Conservation (phyloP, 75 land plant species). For the Pseudotsuga menziesii region DNA sequence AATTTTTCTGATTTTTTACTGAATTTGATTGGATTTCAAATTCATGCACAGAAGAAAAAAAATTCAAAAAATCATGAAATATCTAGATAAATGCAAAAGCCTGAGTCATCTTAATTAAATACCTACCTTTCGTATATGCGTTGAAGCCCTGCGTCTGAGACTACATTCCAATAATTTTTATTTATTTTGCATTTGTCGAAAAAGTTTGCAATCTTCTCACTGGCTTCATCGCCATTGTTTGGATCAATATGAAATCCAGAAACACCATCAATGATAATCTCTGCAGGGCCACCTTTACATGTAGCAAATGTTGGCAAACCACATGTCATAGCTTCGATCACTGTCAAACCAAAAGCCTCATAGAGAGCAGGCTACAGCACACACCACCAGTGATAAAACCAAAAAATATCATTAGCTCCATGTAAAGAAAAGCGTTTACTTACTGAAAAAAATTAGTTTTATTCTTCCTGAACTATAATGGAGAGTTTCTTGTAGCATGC, state of each 20-base stretch:
- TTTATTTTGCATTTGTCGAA: constrained; percentile 68
- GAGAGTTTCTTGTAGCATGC: too few species aligned
- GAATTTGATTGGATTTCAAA: too few species aligned
- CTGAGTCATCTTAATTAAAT: background rate
- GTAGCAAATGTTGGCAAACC: constrained; percentile 96
- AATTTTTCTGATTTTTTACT: too few species aligned
- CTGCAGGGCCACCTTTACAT: constrained; percentile 89
- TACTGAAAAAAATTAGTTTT: too few species aligned
- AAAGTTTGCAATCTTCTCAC: constrained; percentile 69
- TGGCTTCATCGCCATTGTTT: constrained; percentile 60
- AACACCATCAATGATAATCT: constrained; percentile 85
- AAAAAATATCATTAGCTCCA: too few species aligned
- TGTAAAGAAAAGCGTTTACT: too few species aligned
- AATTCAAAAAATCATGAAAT: too few species aligned
- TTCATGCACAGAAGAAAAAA: too few species aligned
- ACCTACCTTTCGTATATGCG: constrained; percentile 92
- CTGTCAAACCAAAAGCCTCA: constrained; percentile 95
- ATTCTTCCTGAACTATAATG: too few species aligned
- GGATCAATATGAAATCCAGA: constrained; percentile 95
- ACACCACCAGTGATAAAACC: background rate
- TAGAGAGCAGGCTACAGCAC: constrained; percentile 79
- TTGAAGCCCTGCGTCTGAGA: constrained; percentile 68
- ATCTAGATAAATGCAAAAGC: too few species aligned
- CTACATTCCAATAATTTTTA: constrained; percentile 46
- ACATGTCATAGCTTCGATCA: constrained; percentile 96